Evolutionary conservation across 768 basidiomycete species (phyloP).

Genomic region (Lyophyllum shimeji): DNA sequence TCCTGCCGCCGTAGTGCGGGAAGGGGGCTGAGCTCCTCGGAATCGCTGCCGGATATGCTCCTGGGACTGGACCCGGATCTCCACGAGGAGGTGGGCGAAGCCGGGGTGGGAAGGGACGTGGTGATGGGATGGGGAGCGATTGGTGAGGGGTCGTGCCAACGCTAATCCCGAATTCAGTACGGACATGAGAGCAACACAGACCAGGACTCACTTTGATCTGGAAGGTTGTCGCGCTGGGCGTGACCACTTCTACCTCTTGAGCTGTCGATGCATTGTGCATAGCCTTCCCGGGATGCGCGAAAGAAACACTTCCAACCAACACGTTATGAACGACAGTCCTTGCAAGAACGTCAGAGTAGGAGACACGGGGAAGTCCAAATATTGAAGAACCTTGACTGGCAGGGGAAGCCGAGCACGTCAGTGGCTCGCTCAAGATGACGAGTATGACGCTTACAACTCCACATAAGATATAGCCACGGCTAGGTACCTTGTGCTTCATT

Average conservation of each 20-base stretch:
- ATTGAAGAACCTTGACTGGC: slow-evolving; percentile 19
- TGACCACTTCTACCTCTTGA: slow-evolving; percentile 76
- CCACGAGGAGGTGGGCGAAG: slow-evolving; percentile 31
- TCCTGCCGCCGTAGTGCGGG: slow-evolving; percentile 20
- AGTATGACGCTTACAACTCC: slow-evolving; percentile 54
- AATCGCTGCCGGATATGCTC: slow-evolving; percentile 14
- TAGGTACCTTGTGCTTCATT: slow-evolving; percentile 76
- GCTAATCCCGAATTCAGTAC: slow-evolving; percentile 32
- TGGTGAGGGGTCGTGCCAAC: slow-evolving; percentile 70
- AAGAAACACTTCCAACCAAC: slow-evolving; percentile 76
- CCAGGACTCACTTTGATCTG: slow-evolving; percentile 46
- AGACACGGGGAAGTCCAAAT: background rate
- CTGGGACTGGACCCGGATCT: slow-evolving; percentile 18
- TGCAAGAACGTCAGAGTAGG: slow-evolving; percentile 7
- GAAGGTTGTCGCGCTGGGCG: slow-evolving; percentile 54
- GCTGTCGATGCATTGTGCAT: slow-evolving; percentile 82
- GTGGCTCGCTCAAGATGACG: background rate
- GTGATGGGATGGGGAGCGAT: slow-evolving; percentile 53
- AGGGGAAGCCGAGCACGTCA: slow-evolving; percentile 1
- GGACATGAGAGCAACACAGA: background rate
- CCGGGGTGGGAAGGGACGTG: slow-evolving; percentile 26
- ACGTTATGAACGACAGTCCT: slow-evolving; percentile 76
- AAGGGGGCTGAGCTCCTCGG: slow-evolving; percentile 16
- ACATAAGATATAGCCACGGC: slow-evolving; percentile 74
- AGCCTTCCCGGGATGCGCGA: slow-evolving; percentile 73